phyloP scores from a whole-genome alignment of 352 stramenopile genomes.

The Thraustochytrium striatum region DNA sequence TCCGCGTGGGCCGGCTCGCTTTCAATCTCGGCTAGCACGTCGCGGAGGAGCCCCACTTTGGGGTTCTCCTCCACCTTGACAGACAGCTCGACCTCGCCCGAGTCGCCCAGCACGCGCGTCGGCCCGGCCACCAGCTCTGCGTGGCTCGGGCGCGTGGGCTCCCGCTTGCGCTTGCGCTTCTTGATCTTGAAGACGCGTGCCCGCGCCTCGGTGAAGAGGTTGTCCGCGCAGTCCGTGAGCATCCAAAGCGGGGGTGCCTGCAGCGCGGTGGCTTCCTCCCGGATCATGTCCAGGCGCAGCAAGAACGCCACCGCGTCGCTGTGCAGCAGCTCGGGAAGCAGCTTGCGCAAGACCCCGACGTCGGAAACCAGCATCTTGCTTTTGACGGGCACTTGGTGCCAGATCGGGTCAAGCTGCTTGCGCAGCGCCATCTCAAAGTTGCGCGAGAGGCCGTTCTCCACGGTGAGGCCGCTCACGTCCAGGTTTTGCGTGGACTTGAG shows the following conservation, averaged over 20 bases:
- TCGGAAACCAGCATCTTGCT: slow-evolving; percentile 73
- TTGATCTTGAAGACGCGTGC: slow-evolving; percentile 81
- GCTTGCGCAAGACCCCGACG: slow-evolving; percentile 63
- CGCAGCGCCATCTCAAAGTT: slow-evolving; percentile 71
- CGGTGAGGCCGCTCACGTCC: slow-evolving; percentile 72
- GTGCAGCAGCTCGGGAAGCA: slow-evolving; percentile 85
- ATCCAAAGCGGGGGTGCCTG: slow-evolving; percentile 86
- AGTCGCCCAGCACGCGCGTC: neutral
- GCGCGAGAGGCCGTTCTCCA: slow-evolving; percentile 87
- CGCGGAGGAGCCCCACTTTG: slow-evolving; percentile 87
- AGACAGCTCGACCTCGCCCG: slow-evolving; percentile 57
- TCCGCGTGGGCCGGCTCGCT: slow-evolving; percentile 54
- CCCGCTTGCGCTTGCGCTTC: slow-evolving; percentile 56
- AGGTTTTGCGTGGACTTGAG: slow-evolving; percentile 72
- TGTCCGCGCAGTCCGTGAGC: slow-evolving; percentile 84
- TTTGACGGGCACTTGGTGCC: slow-evolving; percentile 84
- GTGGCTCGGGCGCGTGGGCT: slow-evolving; percentile 8
- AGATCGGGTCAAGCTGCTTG: slow-evolving; percentile 90
- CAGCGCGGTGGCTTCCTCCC: slow-evolving; percentile 74
- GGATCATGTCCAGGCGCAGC: slow-evolving; percentile 81
- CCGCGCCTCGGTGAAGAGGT: slow-evolving; percentile 84
- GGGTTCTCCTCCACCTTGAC: slow-evolving; percentile 55
- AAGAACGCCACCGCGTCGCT: slow-evolving; percentile 95
- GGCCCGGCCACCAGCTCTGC: neutral
- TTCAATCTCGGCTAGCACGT: slow-evolving; percentile 85